Conservation (phyloP, 768 basidiomycete genomes). For the Auricularia sp. region DNA sequence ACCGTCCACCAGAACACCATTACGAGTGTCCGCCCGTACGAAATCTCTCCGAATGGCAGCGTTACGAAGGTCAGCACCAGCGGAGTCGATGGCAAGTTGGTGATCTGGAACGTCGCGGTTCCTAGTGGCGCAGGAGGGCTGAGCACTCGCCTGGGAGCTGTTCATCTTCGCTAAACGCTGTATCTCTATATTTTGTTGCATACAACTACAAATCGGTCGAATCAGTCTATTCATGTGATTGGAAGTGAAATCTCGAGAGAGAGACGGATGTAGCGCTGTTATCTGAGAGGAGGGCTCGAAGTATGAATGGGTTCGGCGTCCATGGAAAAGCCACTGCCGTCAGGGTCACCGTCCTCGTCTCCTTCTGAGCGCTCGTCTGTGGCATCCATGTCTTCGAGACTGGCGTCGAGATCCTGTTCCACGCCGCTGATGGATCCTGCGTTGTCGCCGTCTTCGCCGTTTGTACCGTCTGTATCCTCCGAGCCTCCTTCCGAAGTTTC, state of each 20-base stretch:
- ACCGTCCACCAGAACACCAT: slow-evolving; percentile 99
- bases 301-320: slow-evolving; percentile 22
- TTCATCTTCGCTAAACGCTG: slow-evolving; percentile 22
- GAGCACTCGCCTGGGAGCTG: slow-evolving; percentile 39
- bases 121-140: slow-evolving; percentile 26
- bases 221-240: neutral
- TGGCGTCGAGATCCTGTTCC: slow-evolving; percentile 49
- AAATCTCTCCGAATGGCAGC: slow-evolving; percentile 38
- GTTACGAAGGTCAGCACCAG: slow-evolving; percentile 79
- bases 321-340: neutral
- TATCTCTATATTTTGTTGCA: neutral
- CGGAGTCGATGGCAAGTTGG: slow-evolving; percentile 88
- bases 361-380: slow-evolving; percentile 29
- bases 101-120: slow-evolving; percentile 78
- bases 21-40: slow-evolving; percentile 78
- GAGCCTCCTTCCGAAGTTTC: slow-evolving; percentile 1
- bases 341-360: slow-evolving; percentile 18
- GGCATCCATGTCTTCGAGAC: slow-evolving; percentile 45
- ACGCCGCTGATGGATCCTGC: slow-evolving; percentile 13
- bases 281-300: slow-evolving; percentile 14
- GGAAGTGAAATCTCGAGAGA: too few species aligned
- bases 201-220: neutral
- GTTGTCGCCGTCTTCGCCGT: slow-evolving; percentile 42
- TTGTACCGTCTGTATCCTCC: slow-evolving; percentile 5
- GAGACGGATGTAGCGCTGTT: slow-evolving; percentile 4